Evolutionary conservation across 2,329 filamentous ascomycete genomes (phyloP), one percentile per base, ranked within the genome.

Genomic region (Penicillium sp.): DNA sequence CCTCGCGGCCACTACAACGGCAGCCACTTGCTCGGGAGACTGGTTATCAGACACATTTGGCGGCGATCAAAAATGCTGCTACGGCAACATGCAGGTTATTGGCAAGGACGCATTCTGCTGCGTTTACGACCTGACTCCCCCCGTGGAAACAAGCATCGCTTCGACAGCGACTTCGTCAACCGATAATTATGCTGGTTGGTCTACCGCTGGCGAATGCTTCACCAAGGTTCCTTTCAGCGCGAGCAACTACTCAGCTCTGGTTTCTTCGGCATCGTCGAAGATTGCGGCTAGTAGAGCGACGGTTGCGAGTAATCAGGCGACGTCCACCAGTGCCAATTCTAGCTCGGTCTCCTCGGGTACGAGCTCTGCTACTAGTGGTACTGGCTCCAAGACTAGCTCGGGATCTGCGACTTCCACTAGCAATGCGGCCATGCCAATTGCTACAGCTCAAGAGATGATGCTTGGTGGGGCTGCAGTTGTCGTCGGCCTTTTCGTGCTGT

Each of bases 201-300:
- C 56, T 4, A 58, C 56, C 10, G 47, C 57, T 7, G 57, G 28
- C 37, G 37, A 53, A 24, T 59, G 57, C 17, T 24, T 54, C 26
- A 19, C 50, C 7, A 59, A 54, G 33, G 30, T 59, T 9, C 57
- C 57, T 2, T 59, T 59, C 50, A 59, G 44, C 13, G 57, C 57
- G 40, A 59, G 57, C 30, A 35, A 59, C 33, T 59, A 59, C 10
- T 59, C 57, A 12, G 50, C 28, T 17, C 57, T 45, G 26, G 57
- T 59, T 13, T 59, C 57, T 47, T 59, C 57, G 50, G 57, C 57
- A 15, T 56, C 54, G 2, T 59, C 38, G 6, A 54, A 59, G 49
- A 26, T 54, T 47, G 28, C n/a, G 5, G 57, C 57, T 15, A 26
- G 24, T 38, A 33, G 47, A 10, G 40, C 49, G 15, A 30, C 50